A percentile compares a stretch with the other conserved stretches of the same genome.
Evolutionary conservation across 140 eudicot species (phyloP).

Genomic region (Senecio squalidus): DNA sequence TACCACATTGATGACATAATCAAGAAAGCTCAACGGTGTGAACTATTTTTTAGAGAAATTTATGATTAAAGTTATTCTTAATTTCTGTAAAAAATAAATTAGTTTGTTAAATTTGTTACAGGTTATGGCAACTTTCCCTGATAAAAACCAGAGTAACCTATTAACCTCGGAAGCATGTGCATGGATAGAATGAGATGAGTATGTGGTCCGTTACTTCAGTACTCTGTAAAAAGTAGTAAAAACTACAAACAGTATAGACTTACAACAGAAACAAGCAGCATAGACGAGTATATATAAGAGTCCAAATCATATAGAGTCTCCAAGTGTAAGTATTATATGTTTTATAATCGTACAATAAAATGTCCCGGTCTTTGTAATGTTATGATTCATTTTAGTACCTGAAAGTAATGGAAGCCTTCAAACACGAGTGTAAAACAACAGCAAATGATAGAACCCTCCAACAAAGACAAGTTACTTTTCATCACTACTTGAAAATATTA

Average conservation of each 20-base stretch:
- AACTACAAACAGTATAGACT: no score
- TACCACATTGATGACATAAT: background rate
- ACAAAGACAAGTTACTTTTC: background rate
- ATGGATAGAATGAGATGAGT: background rate
- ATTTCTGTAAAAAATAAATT: background rate
- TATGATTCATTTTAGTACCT: background rate
- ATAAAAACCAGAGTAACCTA: background rate
- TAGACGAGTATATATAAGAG: no score
- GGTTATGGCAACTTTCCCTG: slow-evolving; percentile 2
- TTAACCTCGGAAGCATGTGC: background rate
- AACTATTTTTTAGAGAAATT: background rate
- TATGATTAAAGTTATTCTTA: background rate
- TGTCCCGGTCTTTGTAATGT: background rate
- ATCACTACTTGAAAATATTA: background rate
- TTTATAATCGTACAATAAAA: background rate
- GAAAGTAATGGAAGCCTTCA: background rate
- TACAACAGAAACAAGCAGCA: no score
- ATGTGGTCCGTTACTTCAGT: background rate
- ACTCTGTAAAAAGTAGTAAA: no score
- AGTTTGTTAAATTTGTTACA: slow-evolving; percentile 2
- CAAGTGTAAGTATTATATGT: no score
- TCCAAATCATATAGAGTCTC: no score
- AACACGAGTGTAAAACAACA: background rate
- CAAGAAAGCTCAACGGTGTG: slow-evolving; percentile 3
- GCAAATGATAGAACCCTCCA: background rate